Percentiles rank a stretch among this genome's conserved stretches.
phyloP scores from a whole-genome alignment of 257 asterid genomes.

The Euphrasia confusa region DNA sequence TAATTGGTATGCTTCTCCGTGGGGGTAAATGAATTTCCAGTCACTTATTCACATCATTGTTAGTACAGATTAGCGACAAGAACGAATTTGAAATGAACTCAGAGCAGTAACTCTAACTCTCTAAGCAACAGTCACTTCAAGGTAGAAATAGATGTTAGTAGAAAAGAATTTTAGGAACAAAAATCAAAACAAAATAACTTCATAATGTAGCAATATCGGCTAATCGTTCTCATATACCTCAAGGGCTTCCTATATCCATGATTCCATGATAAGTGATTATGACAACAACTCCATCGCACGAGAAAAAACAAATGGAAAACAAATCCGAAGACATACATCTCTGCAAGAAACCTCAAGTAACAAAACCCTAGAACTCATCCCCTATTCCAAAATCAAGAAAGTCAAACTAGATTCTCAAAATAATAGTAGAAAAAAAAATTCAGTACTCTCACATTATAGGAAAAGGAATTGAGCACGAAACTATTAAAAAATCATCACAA shows the following conservation, averaged over 20 bases:
- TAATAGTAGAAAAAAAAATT: slow-evolving; percentile 1
- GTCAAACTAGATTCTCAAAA: neutral
- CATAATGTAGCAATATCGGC: too few relatives aligned
- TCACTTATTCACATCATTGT: too few relatives aligned
- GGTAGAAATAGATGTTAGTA: too few relatives aligned
- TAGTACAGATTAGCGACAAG: too few relatives aligned
- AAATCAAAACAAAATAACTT: too few relatives aligned
- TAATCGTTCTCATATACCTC: neutral
- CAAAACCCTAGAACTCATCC: slow-evolving; percentile 31
- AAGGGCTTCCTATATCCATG: slow-evolving; percentile 2
- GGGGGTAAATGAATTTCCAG: too few relatives aligned
- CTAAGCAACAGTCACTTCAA: too few relatives aligned
- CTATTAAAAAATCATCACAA: slow-evolving; percentile 17
- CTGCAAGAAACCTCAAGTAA: too few relatives aligned
- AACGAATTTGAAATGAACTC: too few relatives aligned
- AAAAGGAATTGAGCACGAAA: slow-evolving; percentile 15
- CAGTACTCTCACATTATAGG: slow-evolving; percentile 16
- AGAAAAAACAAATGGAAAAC: neutral
- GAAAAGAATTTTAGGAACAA: too few relatives aligned
- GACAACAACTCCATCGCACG: neutral
- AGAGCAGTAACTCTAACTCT: too few relatives aligned
- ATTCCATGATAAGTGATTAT: neutral
- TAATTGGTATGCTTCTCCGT: neutral
- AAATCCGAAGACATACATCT: neutral
- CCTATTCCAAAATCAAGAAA: slow-evolving; percentile 20